Base-by-base conservation (phyloP, 768 basidiomycete species). In the Trametes cubensis region DNA sequence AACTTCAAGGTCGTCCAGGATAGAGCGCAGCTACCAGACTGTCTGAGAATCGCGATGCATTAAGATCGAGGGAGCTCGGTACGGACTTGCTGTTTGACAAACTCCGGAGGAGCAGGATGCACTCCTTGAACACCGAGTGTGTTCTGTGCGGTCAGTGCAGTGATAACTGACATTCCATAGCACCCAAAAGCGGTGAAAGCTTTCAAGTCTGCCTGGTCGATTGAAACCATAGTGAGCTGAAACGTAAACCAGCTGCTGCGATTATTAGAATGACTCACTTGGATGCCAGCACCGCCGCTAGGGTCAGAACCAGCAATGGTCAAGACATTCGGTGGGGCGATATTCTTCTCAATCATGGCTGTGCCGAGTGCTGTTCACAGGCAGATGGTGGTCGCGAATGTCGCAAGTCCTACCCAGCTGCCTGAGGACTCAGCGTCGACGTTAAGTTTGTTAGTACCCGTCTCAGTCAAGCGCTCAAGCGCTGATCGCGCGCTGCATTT, bases 61-160 rank as follows among this genome's bases (percentile, higher is more conserved):
- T 50, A 41, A 49, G 58, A 62, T 23, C 23, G 53, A 15, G 23
- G 45, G 38, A 54, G 39, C 38, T 59, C 11, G 54, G 39, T 15
- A 73, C 79, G 57, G 26, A 86, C 92, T 81, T 97, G 95, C 64
- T 89, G 78, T 52, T 75, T 77, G 38, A 97, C 82, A 68, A 95
- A 94, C 13, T 78, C 78, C 0, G 90, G 81, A 0, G 90, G 87
- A 10, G 83, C 72, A 3, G 86, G 79, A 60, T 90, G 85, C 0
- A 96, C 81, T 0, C 76, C 88, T 61, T 92, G 86, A 0, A 97
- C 94, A 3, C 91, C 94, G 3, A 73, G 80, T 0, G 94, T 95
- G 73, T 95, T 97, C 72, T 97, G 95, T 0, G 94, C 91, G 0
- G 92, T 94, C 48, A 96, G 71, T 0, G 92, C 95, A 0, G 95